These are phyloP conservation scores for Ajuga chamaepitys DNA, from an alignment of 257 asterid species.

Conservation along the genomic window DNA sequence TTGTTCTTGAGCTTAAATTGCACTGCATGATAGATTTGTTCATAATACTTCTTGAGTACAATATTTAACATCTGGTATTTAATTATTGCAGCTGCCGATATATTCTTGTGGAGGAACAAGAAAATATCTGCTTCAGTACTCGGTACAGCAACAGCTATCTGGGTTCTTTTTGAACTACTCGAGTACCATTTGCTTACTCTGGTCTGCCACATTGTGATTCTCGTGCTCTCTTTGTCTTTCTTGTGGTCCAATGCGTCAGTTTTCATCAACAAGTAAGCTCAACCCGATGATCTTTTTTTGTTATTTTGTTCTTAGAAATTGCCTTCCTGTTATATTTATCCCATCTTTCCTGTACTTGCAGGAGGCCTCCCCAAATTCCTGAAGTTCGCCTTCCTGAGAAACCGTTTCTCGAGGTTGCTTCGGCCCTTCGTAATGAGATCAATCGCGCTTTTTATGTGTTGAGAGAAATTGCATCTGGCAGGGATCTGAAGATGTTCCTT, in stretches of 20 bases:
- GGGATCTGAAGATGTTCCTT: slow-evolving; percentile 78
- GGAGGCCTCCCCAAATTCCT: slow-evolving; percentile 72
- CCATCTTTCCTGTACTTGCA: slow-evolving; percentile 17
- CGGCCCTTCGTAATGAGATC: slow-evolving; percentile 50
- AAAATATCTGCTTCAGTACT: slow-evolving; percentile 63
- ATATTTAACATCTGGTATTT: slow-evolving; percentile 3
- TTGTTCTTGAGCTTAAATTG: background rate
- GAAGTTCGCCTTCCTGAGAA: slow-evolving; percentile 63
- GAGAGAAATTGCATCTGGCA: slow-evolving; percentile 72
- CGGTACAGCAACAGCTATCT: slow-evolving; percentile 68
- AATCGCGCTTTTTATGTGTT: slow-evolving; percentile 45
- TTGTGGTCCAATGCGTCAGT: slow-evolving; percentile 74
- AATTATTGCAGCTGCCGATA: slow-evolving; percentile 67
- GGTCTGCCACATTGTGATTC: slow-evolving; percentile 57
- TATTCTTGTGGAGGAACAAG: slow-evolving; percentile 92
- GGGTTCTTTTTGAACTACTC: slow-evolving; percentile 71
- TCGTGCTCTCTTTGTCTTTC: slow-evolving; percentile 53
- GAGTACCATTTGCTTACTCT: slow-evolving; percentile 81
- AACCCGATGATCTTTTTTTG: background rate
- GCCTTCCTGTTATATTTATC: background rate
- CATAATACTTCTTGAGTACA: background rate
- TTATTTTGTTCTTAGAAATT: background rate
- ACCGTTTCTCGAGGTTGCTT: slow-evolving; percentile 57
- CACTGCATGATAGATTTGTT: background rate
- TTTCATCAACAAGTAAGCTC: slow-evolving; percentile 64